Evolutionary conservation across 306 rosid genomes (phyloP).

Genomic region (Vigna hirtella): DNA sequence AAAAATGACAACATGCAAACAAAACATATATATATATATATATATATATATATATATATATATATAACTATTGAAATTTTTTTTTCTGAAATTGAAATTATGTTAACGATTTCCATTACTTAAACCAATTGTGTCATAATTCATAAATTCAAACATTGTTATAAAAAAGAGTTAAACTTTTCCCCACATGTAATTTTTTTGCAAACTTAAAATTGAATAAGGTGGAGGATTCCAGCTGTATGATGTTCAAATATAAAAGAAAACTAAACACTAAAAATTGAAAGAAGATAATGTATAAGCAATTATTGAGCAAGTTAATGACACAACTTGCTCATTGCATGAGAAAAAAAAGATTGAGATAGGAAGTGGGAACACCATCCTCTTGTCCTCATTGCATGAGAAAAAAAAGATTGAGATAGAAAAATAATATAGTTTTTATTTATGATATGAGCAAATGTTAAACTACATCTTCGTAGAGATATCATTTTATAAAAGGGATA

Average conservation of each 20-base stretch:
- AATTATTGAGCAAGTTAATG: slow-evolving; percentile 45
- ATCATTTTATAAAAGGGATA: background rate
- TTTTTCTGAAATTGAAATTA: no score
- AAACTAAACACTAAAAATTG: background rate
- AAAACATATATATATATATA: no score
- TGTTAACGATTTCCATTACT: no score
- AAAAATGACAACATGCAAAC: no score
- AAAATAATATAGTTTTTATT: slow-evolving; percentile 20
- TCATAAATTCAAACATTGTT: no score
- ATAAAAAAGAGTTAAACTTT: no score
- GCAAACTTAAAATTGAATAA: background rate
- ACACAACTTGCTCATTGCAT: background rate
- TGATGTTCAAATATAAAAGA: slow-evolving; percentile 8
- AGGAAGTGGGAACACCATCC: slow-evolving; percentile 39
- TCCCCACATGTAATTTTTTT: no score
- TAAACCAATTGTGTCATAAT: no score
- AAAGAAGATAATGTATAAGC: slow-evolving; percentile 13
- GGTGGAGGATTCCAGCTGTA: slow-evolving; percentile 12
- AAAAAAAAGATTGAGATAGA: background rate
- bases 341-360: background rate
- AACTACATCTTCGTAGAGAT: slow-evolving; percentile 14
- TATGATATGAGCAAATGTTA: slow-evolving; percentile 7
- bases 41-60: no score
- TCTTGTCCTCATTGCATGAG: slow-evolving; percentile 36
- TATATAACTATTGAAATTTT: no score